Percentiles rank a stretch among this genome's conserved stretches.
Conservation (phyloP, 2,329 filamentous ascomycete genomes). For the Teratosphaeria gauchensis region DNA sequence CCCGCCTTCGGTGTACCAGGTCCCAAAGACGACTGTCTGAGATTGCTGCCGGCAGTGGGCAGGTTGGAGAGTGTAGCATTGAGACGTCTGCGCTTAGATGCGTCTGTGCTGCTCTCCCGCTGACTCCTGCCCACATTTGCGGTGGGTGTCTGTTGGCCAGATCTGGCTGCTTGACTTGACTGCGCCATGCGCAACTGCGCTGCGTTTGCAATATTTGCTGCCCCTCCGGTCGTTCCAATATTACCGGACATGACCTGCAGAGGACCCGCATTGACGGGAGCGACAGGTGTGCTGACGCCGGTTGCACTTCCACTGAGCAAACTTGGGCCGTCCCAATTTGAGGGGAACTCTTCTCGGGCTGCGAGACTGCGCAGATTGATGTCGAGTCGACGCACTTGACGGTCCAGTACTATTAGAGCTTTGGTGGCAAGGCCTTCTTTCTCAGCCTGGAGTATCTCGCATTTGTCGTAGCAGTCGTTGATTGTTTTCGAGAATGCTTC, state of each 20-base stretch:
- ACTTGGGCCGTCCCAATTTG: constrained; percentile 51
- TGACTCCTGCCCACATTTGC: constrained; percentile 16
- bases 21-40: constrained; percentile 52
- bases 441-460: constrained; percentile 62
- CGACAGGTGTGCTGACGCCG: constrained; percentile 19
- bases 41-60: constrained; percentile 43
- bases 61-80: constrained; percentile 44
- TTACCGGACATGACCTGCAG: constrained; percentile 49
- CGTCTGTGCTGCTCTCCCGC: constrained; percentile 34
- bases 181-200: constrained; percentile 37
- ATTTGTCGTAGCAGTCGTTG: constrained; percentile 56
- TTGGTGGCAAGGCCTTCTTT: constrained; percentile 63
- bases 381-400: constrained; percentile 54
- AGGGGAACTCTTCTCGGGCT: constrained; percentile 49
- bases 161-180: constrained; percentile 11
- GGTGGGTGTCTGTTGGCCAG: constrained; percentile 12
- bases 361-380: constrained; percentile 51
- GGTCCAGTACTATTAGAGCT: constrained; percentile 51
- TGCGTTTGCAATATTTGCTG: constrained; percentile 44
- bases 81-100: constrained; percentile 49
- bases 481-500: constrained; percentile 57
- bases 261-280: constrained; percentile 27
- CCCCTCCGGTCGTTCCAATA: constrained; percentile 35
- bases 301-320: constrained; percentile 36
- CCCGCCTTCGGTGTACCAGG: constrained; percentile 55